These are phyloP conservation scores for Penicillium sp. DNA, from an alignment of 2,329 filamentous ascomycete species.

Conservation along the genomic window DNA sequence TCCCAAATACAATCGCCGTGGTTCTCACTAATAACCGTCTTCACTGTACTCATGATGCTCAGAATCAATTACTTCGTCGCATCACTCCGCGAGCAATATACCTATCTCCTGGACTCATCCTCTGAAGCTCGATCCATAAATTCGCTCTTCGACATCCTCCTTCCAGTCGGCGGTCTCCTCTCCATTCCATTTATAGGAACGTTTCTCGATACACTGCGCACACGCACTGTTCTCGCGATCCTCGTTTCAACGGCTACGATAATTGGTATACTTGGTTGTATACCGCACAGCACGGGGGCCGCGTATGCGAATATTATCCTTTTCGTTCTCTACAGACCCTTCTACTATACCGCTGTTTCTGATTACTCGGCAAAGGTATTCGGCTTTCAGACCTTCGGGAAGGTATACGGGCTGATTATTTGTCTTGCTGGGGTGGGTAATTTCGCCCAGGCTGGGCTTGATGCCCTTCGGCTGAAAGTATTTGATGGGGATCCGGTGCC, in stretches of 20 bases:
- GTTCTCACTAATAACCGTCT: constrained; percentile 86
- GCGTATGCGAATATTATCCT: constrained; percentile 77
- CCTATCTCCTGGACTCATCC: constrained; percentile 69
- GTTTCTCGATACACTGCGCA: constrained; percentile 77
- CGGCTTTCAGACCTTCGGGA: constrained; percentile 88
- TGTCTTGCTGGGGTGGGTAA: constrained; percentile 83
- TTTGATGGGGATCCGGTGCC: constrained; percentile 76
- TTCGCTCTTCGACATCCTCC: constrained; percentile 81
- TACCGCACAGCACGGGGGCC: constrained; percentile 69
- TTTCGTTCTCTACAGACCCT: constrained; percentile 82
- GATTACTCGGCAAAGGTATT: constrained; percentile 93
- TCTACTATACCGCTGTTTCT: constrained; percentile 87
- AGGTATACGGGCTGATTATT: constrained; percentile 90
- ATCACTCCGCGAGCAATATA: constrained; percentile 81
- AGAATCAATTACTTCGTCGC: constrained; percentile 94
- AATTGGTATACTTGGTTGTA: constrained; percentile 76
- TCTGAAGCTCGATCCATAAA: constrained; percentile 71
- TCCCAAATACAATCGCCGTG: constrained; percentile 79
- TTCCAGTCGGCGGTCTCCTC: constrained; percentile 82
- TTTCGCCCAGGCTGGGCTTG: constrained; percentile 79
- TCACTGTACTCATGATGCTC: constrained; percentile 78
- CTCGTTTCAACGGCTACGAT: constrained; percentile 73
- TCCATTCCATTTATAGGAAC: constrained; percentile 84
- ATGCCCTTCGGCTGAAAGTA: constrained; percentile 73
- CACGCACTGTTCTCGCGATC: constrained; percentile 68